Percentiles rank a stretch among this genome's conserved stretches.
phyloP scores from a whole-genome alignment of 371 early-diverging fungal genomes.

The Coemansia sp. region DNA sequence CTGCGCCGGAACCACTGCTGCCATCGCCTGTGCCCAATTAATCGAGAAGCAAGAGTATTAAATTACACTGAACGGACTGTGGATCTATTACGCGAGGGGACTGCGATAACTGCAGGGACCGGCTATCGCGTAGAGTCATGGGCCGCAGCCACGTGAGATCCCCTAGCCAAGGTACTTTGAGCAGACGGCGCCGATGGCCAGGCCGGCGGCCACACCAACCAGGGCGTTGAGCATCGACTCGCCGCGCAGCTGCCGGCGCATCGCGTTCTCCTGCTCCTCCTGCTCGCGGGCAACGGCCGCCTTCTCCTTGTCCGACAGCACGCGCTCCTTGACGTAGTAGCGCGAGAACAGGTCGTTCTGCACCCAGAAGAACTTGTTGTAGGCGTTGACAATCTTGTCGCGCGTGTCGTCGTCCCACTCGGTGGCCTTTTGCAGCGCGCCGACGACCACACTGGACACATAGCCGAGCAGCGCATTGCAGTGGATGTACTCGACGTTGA shows the following conservation, averaged over 20 bases:
- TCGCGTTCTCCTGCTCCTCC: slow-evolving; percentile 19
- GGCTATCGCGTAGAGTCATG: background rate
- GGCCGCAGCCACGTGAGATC: background rate
- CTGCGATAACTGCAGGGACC: too few species aligned
- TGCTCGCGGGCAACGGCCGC: slow-evolving; percentile 15
- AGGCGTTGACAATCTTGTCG: slow-evolving; percentile 64
- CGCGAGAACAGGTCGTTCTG: slow-evolving; percentile 85
- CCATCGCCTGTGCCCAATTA: background rate
- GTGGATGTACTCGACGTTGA: slow-evolving; percentile 84
- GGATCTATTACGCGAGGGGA: too few species aligned
- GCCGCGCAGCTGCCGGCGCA: slow-evolving; percentile 28
- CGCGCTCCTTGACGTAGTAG: slow-evolving; percentile 68
- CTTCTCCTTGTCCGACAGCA: slow-evolving; percentile 40
- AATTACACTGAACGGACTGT: background rate
- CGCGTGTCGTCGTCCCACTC: slow-evolving; percentile 62
- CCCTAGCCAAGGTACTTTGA: slow-evolving; percentile 13
- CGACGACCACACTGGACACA: slow-evolving; percentile 64
- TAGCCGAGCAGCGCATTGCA: slow-evolving; percentile 75
- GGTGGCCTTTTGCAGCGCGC: slow-evolving; percentile 58
- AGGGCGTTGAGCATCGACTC: slow-evolving; percentile 37
- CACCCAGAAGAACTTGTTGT: slow-evolving; percentile 84
- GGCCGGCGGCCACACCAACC: slow-evolving; percentile 36
- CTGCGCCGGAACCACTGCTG: slow-evolving; percentile 21
- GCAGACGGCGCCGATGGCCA: slow-evolving; percentile 18
- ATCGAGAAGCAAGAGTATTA: background rate